phyloP scores from a whole-genome alignment of 2,329 filamentous ascomycete species.

The Diplodia corticola region DNA sequence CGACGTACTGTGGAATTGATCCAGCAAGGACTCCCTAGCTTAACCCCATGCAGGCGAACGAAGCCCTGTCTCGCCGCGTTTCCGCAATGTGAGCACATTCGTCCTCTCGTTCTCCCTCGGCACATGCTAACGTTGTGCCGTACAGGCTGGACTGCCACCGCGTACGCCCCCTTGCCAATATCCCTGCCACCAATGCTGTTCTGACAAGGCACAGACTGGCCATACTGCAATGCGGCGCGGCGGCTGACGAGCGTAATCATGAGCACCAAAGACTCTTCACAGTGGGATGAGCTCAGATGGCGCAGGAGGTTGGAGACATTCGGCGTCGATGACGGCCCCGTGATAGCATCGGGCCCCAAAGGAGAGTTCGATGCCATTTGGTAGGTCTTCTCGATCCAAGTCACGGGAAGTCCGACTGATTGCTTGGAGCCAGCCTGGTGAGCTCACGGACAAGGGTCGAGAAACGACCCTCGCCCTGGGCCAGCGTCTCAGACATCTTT shows the following conservation, averaged over 20 bases:
- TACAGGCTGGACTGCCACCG: slow-evolving; percentile 50
- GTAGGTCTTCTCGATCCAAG: slow-evolving; percentile 50
- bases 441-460: slow-evolving; percentile 53
- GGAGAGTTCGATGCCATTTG: slow-evolving; percentile 80
- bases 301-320: slow-evolving; percentile 81
- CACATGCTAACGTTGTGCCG: background rate
- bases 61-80: slow-evolving; percentile 83
- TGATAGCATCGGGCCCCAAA: slow-evolving; percentile 65
- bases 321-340: slow-evolving; percentile 61
- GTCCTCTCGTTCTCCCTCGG: background rate
- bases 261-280: slow-evolving; percentile 51
- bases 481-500: slow-evolving; percentile 50
- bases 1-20: background rate
- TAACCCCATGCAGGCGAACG: slow-evolving; percentile 59
- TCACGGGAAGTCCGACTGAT: background rate
- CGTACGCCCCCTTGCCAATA: slow-evolving; percentile 38
- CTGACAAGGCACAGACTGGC: slow-evolving; percentile 63
- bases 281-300: slow-evolving; percentile 62
- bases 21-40: background rate
- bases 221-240: slow-evolving; percentile 79
- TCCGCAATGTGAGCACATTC: slow-evolving; percentile 61
- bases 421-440: slow-evolving; percentile 44
- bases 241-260: slow-evolving; percentile 66
- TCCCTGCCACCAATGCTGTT: slow-evolving; percentile 27
- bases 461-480: slow-evolving; percentile 52